Conservation (phyloP, 2,329 filamentous ascomycete species). For the Pseudogymnoascus sp. region DNA sequence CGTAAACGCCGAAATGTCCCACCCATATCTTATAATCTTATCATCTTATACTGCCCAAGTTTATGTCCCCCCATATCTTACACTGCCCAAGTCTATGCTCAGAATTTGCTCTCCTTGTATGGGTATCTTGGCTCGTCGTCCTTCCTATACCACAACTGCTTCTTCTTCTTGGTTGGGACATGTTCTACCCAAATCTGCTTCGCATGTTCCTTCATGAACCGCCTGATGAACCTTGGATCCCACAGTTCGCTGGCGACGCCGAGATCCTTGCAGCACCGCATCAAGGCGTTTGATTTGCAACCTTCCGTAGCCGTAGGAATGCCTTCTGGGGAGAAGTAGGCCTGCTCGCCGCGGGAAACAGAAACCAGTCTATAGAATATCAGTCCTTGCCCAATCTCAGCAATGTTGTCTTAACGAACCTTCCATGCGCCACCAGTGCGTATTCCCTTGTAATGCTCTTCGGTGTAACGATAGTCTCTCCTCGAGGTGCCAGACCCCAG, state of each 20-base stretch:
- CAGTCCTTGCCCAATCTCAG: neutral
- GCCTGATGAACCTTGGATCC: constrained; percentile 85
- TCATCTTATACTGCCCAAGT: neutral
- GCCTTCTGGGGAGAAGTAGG: constrained; percentile 81
- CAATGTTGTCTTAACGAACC: constrained; percentile 46
- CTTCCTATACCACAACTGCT: constrained; percentile 79
- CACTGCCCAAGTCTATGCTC: neutral
- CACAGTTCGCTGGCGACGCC: constrained; percentile 92
- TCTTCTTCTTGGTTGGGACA: constrained; percentile 74
- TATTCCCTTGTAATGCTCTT: constrained; percentile 76
- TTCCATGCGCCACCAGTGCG: constrained; percentile 76
- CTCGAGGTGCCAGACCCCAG: constrained; percentile 86
- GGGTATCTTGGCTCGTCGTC: constrained; percentile 63
- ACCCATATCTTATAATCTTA: neutral
- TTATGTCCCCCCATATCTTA: neutral
- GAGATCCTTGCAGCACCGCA: constrained; percentile 97
- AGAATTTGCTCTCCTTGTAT: constrained; percentile 39
- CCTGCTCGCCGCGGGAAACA: constrained; percentile 87
- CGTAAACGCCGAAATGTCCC: constrained; percentile 1
- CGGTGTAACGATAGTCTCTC: constrained; percentile 55
- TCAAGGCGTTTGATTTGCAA: constrained; percentile 93
- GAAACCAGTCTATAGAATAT: constrained; percentile 64
- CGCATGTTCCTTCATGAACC: constrained; percentile 66
- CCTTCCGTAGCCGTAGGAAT: constrained; percentile 94
- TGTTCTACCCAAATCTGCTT: constrained; percentile 89